Evolutionary conservation across 2,329 filamentous ascomycete genomes (phyloP).

Genomic region (Dryadomyces sulphureus): DNA sequence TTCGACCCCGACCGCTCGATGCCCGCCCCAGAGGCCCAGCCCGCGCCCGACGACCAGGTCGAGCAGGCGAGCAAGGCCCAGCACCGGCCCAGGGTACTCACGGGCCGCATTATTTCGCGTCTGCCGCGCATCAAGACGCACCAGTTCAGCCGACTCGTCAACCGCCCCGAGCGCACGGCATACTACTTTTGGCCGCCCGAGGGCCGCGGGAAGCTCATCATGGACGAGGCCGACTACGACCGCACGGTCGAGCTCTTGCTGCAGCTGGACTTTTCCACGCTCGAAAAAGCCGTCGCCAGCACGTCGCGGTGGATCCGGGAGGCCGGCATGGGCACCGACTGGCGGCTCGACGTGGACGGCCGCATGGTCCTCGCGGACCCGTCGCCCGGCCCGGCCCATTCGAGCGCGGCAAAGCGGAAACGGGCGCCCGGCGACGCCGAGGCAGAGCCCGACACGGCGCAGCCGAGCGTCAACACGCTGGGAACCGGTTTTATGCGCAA

Average conservation of each 20-base stretch:
- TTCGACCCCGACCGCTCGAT: conserved; percentile 40
- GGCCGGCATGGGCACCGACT: conserved; percentile 37
- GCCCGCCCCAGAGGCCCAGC: not conserved
- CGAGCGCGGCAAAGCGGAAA: no score
- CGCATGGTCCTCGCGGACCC: no score
- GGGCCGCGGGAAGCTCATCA: conserved; percentile 47
- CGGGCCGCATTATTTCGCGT: conserved; percentile 47
- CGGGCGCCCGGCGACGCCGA: conserved; percentile 14
- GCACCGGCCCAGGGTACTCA: conserved; percentile 31
- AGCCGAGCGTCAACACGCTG: conserved; percentile 22
- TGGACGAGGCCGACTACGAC: conserved; percentile 50
- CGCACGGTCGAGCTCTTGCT: conserved; percentile 55
- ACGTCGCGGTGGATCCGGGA: conserved; percentile 59
- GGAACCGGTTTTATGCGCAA: conserved; percentile 29
- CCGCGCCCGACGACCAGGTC: no score
- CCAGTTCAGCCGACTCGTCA: conserved; percentile 31
- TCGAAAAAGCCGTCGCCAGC: conserved; percentile 46
- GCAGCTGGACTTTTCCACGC: conserved; percentile 56
- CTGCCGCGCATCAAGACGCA: conserved; percentile 50
- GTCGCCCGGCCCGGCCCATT: no score
- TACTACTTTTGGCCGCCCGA: conserved; percentile 52
- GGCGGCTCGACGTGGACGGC: conserved; percentile 38
- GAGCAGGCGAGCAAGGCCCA: conserved; percentile 18
- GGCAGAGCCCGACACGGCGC: not conserved
- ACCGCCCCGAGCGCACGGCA: conserved; percentile 35